Conservation (phyloP, 2,329 filamentous ascomycete genomes). For the Fusarium ramigenum region DNA sequence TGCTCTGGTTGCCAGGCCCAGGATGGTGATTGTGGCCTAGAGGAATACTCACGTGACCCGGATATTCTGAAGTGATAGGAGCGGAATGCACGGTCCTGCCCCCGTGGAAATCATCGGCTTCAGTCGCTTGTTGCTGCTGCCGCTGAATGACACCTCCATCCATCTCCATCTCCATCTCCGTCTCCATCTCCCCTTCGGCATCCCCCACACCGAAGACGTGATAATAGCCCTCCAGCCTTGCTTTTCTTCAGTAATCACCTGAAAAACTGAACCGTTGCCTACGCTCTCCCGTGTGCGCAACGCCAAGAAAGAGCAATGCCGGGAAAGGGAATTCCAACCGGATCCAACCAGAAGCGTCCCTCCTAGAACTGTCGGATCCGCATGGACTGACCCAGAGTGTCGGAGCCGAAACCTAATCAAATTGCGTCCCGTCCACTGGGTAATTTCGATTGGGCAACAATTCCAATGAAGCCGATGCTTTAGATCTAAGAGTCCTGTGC, state of each 20-base stretch:
- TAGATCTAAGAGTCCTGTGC: not conserved
- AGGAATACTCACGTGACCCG: conserved; percentile 28
- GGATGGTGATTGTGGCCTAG: conserved; percentile 1
- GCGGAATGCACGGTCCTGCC: not conserved
- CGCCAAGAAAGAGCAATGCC: conserved; percentile 12
- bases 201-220: conserved; percentile 26
- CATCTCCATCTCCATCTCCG: conserved; percentile 4
- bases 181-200: conserved; percentile 8
- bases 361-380: conserved; percentile 7
- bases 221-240: conserved; percentile 34
- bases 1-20: not conserved
- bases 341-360: conserved; percentile 16
- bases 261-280: not conserved
- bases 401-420: conserved; percentile 19
- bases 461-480: not conserved
- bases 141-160: conserved; percentile 17
- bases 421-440: not conserved
- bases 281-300: not conserved
- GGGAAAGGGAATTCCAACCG: conserved; percentile 17
- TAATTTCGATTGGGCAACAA: conserved; percentile 4
- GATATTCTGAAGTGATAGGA: not conserved
- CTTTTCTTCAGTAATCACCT: conserved; percentile 4
- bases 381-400: conserved; percentile 11
- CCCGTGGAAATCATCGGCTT: conserved; percentile 20
- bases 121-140: conserved; percentile 15